Base-by-base conservation (phyloP, 768 basidiomycete genomes). In the Kwoniella sp. region DNA sequence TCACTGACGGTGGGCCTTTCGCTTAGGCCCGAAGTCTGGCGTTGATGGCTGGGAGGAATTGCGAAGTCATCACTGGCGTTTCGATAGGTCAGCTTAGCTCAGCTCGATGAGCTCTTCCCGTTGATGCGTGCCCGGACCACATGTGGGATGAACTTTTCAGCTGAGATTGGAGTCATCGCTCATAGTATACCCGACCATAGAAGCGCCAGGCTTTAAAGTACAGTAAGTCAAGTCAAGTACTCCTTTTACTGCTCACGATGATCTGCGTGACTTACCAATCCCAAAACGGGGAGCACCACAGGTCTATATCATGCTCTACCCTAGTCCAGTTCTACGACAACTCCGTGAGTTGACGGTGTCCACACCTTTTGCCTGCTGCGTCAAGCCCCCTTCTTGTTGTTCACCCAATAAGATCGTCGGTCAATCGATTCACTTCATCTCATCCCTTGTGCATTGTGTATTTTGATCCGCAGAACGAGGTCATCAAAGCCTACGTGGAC, bases 1-100 rank as follows among this genome's bases (percentile, higher is more conserved):
- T 15, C 9, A n/a, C 11, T 45, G 12, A 45, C n/a, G n/a, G n/a
- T n/a, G n/a, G 34, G 5, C 5, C 11, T 20, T 13, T 34, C n/a
- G 31, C 26, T 29, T 89, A 97, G 79, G 75, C 90, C 53, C 86
- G 90, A 25, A 95, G 93, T 91, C 83, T 99, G 60, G 82, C 89
- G 53, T 90, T 93, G 64, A 83, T 96, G 68, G 93, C 93, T 56
- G 95, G 93, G 7, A 84, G 85, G 55, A 85, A 88, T 0, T 95
- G 93, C 71, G 91, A 95, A 78, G 92, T 97, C 23, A 91, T 96
- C 23, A 97, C 94, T 0, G 95, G 93, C 9, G 87, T 97, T 20
- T 85, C 87, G 15, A 80, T 98, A 12, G 90, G 92, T 92, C 65
- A 69, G 60, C 50, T n/a, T n/a, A n/a, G n/a, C n/a, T n/a, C n/a